Conservation (phyloP, 129 eudicot species). For the sunflower (Helianthus annuus) region DNA sequence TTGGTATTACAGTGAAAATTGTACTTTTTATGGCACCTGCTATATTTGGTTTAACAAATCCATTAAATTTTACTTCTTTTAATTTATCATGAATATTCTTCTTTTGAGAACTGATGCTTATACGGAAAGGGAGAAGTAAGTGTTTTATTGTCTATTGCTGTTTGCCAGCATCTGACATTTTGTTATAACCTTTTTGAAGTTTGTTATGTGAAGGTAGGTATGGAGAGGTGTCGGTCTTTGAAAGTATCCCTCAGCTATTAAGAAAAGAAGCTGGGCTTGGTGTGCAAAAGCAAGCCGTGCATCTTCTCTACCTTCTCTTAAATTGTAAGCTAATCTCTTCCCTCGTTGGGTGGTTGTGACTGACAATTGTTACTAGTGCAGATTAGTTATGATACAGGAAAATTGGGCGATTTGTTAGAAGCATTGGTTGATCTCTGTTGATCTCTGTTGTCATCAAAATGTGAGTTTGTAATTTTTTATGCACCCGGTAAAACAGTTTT, state of each 20-base stretch:
- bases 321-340: slow-evolving; percentile 69
- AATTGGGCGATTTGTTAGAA: too few relatives aligned
- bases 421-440: too few relatives aligned
- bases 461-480: too few relatives aligned
- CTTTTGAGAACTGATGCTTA: slow-evolving; percentile 69
- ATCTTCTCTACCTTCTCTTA: slow-evolving; percentile 68
- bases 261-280: slow-evolving; percentile 64
- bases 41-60: too few relatives aligned
- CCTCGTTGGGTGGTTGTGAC: too few relatives aligned
- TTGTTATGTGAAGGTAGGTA: slow-evolving; percentile 48
- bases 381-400: too few relatives aligned
- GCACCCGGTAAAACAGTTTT: too few relatives aligned
- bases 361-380: too few relatives aligned
- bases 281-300: slow-evolving; percentile 68
- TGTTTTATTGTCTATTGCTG: slow-evolving; percentile 24
- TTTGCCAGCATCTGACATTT: neutral
- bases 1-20: too few relatives aligned
- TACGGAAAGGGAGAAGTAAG: slow-evolving; percentile 76
- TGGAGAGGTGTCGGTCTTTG: slow-evolving; percentile 47
- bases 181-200: neutral
- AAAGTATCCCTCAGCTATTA: slow-evolving; percentile 59
- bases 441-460: too few relatives aligned
- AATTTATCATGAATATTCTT: slow-evolving; percentile 55
- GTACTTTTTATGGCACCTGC: too few relatives aligned
- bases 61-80: too few relatives aligned